Percentiles rank a stretch among this genome's conserved stretches.
phyloP scores from a whole-genome alignment of 2,329 filamentous ascomycete genomes.

The Aspergillus nomiae region DNA sequence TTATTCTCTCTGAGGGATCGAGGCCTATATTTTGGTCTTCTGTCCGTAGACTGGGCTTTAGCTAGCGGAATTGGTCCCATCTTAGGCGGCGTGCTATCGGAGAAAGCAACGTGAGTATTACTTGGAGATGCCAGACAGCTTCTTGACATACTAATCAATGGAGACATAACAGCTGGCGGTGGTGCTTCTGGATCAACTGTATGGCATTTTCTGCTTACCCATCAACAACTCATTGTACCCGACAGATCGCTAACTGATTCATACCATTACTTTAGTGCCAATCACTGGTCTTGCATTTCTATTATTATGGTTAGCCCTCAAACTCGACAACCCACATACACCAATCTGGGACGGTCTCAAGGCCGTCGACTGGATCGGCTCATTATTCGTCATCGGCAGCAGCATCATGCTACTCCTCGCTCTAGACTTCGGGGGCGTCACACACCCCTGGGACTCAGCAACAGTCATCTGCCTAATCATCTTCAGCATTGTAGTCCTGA shows the following conservation, averaged over 20 bases:
- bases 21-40: conserved; percentile 4
- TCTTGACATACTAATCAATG: not conserved
- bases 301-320: conserved; percentile 61
- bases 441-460: conserved; percentile 72
- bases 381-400: conserved; percentile 68
- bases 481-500: conserved; percentile 66
- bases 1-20: conserved; percentile 44
- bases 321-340: conserved; percentile 63
- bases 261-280: conserved; percentile 45
- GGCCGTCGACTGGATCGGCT: conserved; percentile 67
- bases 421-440: conserved; percentile 78
- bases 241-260: not conserved
- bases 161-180: conserved; percentile 53
- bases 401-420: conserved; percentile 88
- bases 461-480: conserved; percentile 76
- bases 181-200: conserved; percentile 64
- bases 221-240: not conserved
- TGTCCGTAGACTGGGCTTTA: conserved; percentile 50
- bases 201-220: not conserved
- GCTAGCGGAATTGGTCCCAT: conserved; percentile 40
- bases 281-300: conserved; percentile 61
- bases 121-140: not conserved
- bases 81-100: conserved; percentile 32
- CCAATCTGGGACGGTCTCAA: conserved; percentile 59
- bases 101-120: conserved; percentile 14